Evolutionary conservation across 2,329 filamentous ascomycete species (phyloP), one percentile per base, ranked within the genome.

Genomic region (Colletotrichum cereale): DNA sequence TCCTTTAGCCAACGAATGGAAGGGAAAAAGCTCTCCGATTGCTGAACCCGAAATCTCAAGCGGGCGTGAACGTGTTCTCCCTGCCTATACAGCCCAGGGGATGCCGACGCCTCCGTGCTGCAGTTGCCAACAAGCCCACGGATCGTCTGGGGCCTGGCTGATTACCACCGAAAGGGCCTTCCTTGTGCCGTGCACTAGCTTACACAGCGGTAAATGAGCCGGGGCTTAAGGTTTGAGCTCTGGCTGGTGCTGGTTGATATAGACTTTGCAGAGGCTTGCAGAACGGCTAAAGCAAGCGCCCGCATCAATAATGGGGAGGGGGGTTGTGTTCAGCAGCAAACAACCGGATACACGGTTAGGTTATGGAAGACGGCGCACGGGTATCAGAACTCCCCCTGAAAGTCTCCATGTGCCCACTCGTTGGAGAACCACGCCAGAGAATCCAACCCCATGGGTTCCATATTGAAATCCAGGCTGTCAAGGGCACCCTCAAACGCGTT

Each of bases 401-500:
- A 72, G 34, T 72, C 70, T 40, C 66, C 70, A 11, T 64, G 66
- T 18, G 60, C 47, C 70, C 70, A 72, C 16, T 72, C 70, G 29
- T 71, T 71, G 11, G 66, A 66, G n/a, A 72, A 72, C 70, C 70
- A 72, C 5, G 67, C 56, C 29, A 72, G 40, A 0, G 70, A 72
- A 58, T 84, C 82, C 31, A 83, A 79, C 2, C 84, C 84, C 74
- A 86, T 85, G 1, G 82, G 80, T 24, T 84, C 84, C 36, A 83
- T 80, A 26, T 85, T 85, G 29, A 86, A 79, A 34, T 85, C 84
- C 1, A 86, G 78, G 0, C 83, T 83, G 57, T 86, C 85, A 65
- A 86, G 80, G 0, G 84, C 84, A 2, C 85, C 85, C 65, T 86
- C 85, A 57, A 86, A 86, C 0, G 85, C 84, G 48, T 85, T 86